phyloP scores from a whole-genome alignment of 441 rosid species.

The Populus hybrid region DNA sequence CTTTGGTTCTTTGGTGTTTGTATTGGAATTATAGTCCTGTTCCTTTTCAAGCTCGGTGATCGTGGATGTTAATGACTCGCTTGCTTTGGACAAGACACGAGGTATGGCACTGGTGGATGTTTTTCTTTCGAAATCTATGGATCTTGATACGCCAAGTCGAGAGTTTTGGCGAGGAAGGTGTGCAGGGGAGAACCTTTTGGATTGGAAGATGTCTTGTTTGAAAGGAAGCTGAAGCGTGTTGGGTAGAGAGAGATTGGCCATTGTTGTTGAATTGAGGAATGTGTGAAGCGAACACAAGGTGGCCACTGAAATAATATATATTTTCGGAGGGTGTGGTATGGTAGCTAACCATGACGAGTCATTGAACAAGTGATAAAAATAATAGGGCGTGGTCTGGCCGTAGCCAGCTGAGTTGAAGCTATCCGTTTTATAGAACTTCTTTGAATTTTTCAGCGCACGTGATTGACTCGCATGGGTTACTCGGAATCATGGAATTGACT shows the following conservation, averaged over 20 bases:
- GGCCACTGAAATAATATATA: background rate
- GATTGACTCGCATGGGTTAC: too few relatives aligned
- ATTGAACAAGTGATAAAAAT: too few relatives aligned
- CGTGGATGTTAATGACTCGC: constrained; percentile 37
- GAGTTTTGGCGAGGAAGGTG: constrained; percentile 18
- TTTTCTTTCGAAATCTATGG: constrained; percentile 8
- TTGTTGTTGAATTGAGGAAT: background rate
- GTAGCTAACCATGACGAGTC: too few relatives aligned
- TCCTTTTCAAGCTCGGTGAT: constrained; percentile 33
- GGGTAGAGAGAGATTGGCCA: constrained; percentile 37
- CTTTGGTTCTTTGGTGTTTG: constrained; percentile 16
- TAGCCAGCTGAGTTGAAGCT: too few relatives aligned
- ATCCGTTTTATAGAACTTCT: too few relatives aligned
- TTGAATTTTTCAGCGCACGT: too few relatives aligned
- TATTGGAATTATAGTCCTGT: constrained; percentile 8
- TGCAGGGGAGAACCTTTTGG: background rate
- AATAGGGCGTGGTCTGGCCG: too few relatives aligned
- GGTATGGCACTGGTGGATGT: background rate
- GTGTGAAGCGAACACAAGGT: background rate
- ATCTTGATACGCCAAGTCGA: background rate
- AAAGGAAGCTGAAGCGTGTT: constrained; percentile 22
- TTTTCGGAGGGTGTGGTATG: background rate
- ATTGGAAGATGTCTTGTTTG: constrained; percentile 2
- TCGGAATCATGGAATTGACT: too few relatives aligned
- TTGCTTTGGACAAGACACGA: constrained; percentile 31